Percentiles rank a stretch among this genome's conserved stretches.
Evolutionary conservation across 2,329 filamentous ascomycete genomes (phyloP).

Genomic region (Lithohypha guttulata): DNA sequence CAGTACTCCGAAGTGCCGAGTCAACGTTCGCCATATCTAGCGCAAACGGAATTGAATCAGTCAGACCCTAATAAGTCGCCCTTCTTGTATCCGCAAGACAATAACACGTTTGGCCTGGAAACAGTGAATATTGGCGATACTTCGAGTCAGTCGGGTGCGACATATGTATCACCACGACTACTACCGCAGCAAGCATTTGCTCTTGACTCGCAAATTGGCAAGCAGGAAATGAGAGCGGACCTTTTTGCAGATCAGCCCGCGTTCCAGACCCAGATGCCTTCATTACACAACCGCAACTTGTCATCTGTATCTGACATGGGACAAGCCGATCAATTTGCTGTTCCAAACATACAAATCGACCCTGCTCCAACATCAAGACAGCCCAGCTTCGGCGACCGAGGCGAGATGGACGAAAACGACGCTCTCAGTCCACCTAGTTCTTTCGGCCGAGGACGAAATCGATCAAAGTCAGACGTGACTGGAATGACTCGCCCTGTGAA

Average conservation of each 20-base stretch:
- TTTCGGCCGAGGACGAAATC: conserved; percentile 37
- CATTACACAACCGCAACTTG: conserved; percentile 41
- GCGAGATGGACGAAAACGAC: conserved; percentile 53
- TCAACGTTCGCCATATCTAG: conserved; percentile 71
- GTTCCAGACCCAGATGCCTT: conserved; percentile 49
- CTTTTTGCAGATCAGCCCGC: conserved; percentile 50
- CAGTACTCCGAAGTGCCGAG: conserved; percentile 78
- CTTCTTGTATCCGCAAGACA: conserved; percentile 62
- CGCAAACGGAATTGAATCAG: conserved; percentile 64
- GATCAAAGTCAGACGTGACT: conserved; percentile 48
- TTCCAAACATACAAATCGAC: conserved; percentile 91
- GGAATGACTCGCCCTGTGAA: conserved; percentile 25
- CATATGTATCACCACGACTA: conserved; percentile 57
- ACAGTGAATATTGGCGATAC: conserved; percentile 63
- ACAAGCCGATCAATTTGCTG: conserved; percentile 64
- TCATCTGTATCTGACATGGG: conserved; percentile 49
- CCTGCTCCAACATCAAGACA: conserved; percentile 59
- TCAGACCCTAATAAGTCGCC: conserved; percentile 64
- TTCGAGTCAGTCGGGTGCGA: conserved; percentile 52
- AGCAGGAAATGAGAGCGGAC: conserved; percentile 30
- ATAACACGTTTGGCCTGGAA: conserved; percentile 66
- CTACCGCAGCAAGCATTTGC: conserved; percentile 46
- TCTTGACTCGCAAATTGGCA: conserved; percentile 2
- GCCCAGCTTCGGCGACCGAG: conserved; percentile 55
- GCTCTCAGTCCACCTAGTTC: conserved; percentile 69